Evolutionary conservation across 2,329 filamentous ascomycete genomes (phyloP).

Genomic region (Macroventuria anomochaeta): DNA sequence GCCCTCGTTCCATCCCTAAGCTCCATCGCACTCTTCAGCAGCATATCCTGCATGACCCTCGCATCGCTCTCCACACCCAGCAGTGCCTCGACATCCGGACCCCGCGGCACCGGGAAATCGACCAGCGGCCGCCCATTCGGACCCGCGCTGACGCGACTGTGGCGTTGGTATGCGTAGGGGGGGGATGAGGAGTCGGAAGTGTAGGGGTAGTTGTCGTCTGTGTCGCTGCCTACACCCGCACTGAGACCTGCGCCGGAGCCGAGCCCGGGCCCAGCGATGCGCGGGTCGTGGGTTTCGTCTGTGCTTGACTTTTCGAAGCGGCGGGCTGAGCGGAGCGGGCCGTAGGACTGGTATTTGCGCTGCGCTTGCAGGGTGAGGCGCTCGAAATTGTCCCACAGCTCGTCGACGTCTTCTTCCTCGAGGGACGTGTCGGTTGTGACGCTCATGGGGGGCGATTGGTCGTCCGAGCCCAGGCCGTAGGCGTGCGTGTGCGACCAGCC

Average conservation of each 20-base stretch:
- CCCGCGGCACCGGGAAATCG: slow-evolving; percentile 42
- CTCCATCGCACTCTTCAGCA: slow-evolving; percentile 42
- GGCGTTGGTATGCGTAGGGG: slow-evolving; percentile 21
- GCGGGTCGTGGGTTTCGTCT: slow-evolving; percentile 20
- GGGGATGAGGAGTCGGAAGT: slow-evolving; percentile 23
- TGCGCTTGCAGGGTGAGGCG: slow-evolving; percentile 23
- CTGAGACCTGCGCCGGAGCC: no score
- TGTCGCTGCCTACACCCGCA: slow-evolving; percentile 26
- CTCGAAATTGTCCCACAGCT: slow-evolving; percentile 45
- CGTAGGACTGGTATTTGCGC: slow-evolving; percentile 23
- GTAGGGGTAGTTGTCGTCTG: slow-evolving; percentile 35
- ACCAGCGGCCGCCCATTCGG: slow-evolving; percentile 43
- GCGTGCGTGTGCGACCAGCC: slow-evolving; percentile 44
- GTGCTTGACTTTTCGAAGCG: slow-evolving; percentile 22
- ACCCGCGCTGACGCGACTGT: slow-evolving; percentile 35
- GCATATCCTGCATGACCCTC: slow-evolving; percentile 28
- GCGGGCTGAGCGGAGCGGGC: slow-evolving; percentile 20
- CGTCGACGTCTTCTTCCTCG: slow-evolving; percentile 47
- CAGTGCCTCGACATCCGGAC: slow-evolving; percentile 38
- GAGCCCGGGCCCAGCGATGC: slow-evolving; percentile 10
- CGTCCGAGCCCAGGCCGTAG: slow-evolving; percentile 39
- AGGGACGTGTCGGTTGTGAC: slow-evolving; percentile 40
- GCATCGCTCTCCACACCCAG: slow-evolving; percentile 29
- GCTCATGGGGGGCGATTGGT: slow-evolving; percentile 41
- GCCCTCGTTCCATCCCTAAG: slow-evolving; percentile 41